A percentile compares a stretch with the other conserved stretches of the same genome.
These are phyloP conservation scores for Mycena leptocephala DNA, from an alignment of 768 basidiomycete species.

Conservation along the genomic window DNA sequence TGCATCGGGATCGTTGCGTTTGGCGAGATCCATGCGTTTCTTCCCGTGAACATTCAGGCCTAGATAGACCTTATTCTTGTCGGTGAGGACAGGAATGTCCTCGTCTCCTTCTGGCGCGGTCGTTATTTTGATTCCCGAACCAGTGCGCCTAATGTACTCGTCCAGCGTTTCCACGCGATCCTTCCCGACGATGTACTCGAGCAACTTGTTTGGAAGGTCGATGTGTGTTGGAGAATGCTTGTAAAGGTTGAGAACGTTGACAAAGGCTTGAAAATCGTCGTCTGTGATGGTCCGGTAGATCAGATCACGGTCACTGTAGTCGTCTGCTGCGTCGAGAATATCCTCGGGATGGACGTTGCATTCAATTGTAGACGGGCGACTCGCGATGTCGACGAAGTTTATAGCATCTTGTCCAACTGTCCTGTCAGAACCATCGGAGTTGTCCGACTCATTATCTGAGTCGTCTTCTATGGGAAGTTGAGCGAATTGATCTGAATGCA, in stretches of 20 bases:
- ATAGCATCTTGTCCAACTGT: constrained; percentile 53
- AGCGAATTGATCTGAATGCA: neutral
- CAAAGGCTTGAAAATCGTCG: constrained; percentile 67
- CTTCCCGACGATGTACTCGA: constrained; percentile 49
- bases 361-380: constrained; percentile 59
- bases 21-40: constrained; percentile 69
- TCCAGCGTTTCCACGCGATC: constrained; percentile 70
- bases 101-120: constrained; percentile 21
- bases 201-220: constrained; percentile 10
- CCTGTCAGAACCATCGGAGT: constrained; percentile 57
- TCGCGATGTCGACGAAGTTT: constrained; percentile 69
- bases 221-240: constrained; percentile 47
- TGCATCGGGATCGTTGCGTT: constrained; percentile 65
- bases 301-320: no score
- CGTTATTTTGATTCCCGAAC: constrained; percentile 47
- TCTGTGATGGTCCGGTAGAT: constrained; percentile 59
- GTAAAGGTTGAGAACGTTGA: constrained; percentile 62
- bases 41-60: constrained; percentile 76
- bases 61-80: constrained; percentile 64
- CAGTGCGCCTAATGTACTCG: constrained; percentile 69
- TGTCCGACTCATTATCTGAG: constrained; percentile 39
- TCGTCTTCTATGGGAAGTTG: neutral
- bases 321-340: no score
- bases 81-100: constrained; percentile 46
- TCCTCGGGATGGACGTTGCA: constrained; percentile 53